Conservation (phyloP, 2,329 filamentous ascomycete genomes). For the Epichloe scottii region DNA sequence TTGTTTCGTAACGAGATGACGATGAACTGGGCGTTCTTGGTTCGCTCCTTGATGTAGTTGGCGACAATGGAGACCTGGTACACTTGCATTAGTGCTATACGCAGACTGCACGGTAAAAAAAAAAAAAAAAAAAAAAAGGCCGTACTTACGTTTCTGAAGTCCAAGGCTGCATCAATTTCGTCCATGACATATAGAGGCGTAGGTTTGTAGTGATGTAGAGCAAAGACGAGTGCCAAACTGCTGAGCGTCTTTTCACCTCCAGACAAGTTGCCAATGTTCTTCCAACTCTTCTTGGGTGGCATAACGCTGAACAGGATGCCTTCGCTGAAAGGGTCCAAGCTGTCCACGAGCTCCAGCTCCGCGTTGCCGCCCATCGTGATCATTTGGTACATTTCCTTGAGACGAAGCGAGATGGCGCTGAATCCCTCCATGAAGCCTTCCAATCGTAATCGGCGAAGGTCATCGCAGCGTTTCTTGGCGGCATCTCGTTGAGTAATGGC, state of each 20-base stretch:
- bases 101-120: not conserved
- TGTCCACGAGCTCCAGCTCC: constrained; percentile 92
- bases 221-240: constrained; percentile 91
- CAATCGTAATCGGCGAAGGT: constrained; percentile 76
- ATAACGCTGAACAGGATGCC: constrained; percentile 96
- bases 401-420: constrained; percentile 76
- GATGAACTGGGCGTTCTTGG: constrained; percentile 98
- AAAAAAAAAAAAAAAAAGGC: constrained; percentile 2
- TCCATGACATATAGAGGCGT: constrained; percentile 99
- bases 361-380: constrained; percentile 99
- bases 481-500: constrained; percentile 69
- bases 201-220: constrained; percentile 93
- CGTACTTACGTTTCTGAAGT: constrained; percentile 85
- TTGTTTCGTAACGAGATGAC: constrained; percentile 97
- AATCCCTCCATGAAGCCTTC: constrained; percentile 99
- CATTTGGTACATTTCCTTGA: constrained; percentile 99
- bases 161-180: constrained; percentile 94
- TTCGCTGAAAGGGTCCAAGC: constrained; percentile 89
- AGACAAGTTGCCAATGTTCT: constrained; percentile 92
- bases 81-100: not conserved
- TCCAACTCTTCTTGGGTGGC: constrained; percentile 99
- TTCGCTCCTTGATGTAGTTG: constrained; percentile 97
- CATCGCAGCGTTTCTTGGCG: constrained; percentile 85
- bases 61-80: constrained; percentile 85
- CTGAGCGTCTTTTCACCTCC: constrained; percentile 96